Evolutionary conservation across 1,284 basidiomycete genomes (phyloP), one percentile per base, ranked within the genome.

Genomic region (Trichosporon sp.): DNA sequence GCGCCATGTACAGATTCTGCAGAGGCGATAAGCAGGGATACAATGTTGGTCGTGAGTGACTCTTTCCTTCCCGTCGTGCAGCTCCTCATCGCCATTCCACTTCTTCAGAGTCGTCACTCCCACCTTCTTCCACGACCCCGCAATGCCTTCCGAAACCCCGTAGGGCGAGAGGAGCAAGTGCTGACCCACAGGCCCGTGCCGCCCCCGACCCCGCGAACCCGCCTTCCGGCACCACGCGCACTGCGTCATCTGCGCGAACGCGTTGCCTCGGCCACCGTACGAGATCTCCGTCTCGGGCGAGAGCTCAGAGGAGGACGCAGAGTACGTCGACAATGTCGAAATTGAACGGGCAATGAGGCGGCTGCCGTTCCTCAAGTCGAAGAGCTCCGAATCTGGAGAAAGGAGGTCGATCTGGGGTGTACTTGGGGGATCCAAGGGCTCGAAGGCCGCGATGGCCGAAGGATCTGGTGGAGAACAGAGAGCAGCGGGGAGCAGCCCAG

Each of bases 1-100:
- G 26, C 26, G 2, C 26, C 26, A 63, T 63, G 59, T 63, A 35
- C 35, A 12, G 32, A 8, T n/a, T 63, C 31, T 35, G 59, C 59
- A 63, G 26, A 63, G 59, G 59, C 31, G 59, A 63, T 6, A 32
- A 32, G 31, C 59, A 63, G 16, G 59, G 59, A 14, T 63, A 63
- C 35, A 63, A 63, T n/a, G 14, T 63, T 10, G 59, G 59, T 8
- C 59, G 59, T 35, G 16, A 63, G 59, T 63, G 2, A 6, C 2
- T 10, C 59, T 14, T 31, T 32, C 31, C 26, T 12, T 3, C 54
- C 7, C 54, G 31, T 26, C 26, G 26, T 26, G 26, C 26, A 26
- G 26, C 26, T 26, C 26, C 26, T 26, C 26, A 26, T 26, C 35
- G 5, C 35, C 35, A 37, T 37, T 37, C 21, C 26, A 4, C 56